Conservation (phyloP, 768 basidiomycete species). For the Plicaturopsis crispa region DNA sequence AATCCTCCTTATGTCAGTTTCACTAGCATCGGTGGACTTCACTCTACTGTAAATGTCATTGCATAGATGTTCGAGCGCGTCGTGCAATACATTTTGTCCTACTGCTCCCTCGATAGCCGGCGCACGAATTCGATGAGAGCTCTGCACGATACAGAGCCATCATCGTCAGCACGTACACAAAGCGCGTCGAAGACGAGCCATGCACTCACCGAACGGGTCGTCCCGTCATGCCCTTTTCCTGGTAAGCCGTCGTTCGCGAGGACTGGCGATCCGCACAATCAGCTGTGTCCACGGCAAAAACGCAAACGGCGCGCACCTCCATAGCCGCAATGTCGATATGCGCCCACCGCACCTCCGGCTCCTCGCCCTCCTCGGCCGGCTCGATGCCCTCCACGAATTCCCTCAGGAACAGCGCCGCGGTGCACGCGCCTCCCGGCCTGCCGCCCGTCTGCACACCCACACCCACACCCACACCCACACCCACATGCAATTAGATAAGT, state of each 20-base stretch:
- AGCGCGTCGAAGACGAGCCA: background rate
- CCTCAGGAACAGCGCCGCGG: conserved; percentile 84
- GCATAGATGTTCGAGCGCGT: too few relatives aligned
- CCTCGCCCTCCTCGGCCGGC: conserved; percentile 45
- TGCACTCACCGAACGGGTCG: conserved; percentile 62
- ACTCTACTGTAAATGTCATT: too few relatives aligned
- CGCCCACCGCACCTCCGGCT: conserved; percentile 66
- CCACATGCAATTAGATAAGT: conserved; percentile 1
- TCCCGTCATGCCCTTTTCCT: conserved; percentile 73
- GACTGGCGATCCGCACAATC: conserved; percentile 23
- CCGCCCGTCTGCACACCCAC: conserved; percentile 51
- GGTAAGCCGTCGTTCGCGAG: conserved; percentile 49
- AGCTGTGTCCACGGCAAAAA: background rate
- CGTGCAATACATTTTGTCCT: too few relatives aligned
- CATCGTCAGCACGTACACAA: background rate
- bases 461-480: background rate
- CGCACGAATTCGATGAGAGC: conserved; percentile 25
- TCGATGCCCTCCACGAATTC: conserved; percentile 74
- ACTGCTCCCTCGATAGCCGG: background rate
- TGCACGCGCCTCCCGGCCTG: conserved; percentile 62
- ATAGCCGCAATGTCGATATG: conserved; percentile 81
- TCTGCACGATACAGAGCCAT: conserved; percentile 8
- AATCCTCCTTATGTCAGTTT: too few relatives aligned
- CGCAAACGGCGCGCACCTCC: conserved; percentile 39
- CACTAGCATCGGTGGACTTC: too few relatives aligned